These are phyloP conservation scores for Lachancea sp. DNA, from an alignment of 805 yeast genomes.

Conservation along the genomic window DNA sequence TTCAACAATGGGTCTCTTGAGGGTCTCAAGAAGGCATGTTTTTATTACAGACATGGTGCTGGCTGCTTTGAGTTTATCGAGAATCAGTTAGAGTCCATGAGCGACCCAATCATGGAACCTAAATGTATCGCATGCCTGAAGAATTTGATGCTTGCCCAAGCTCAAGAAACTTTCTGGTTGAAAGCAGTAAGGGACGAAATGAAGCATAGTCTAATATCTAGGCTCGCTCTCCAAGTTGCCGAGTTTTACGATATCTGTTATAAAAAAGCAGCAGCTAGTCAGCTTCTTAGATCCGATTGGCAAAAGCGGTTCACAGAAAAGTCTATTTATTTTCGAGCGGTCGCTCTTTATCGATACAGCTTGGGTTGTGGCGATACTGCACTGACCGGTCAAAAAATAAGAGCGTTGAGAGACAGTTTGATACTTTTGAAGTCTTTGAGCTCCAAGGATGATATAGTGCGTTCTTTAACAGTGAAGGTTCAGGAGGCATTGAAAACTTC, in stretches of 20 bases:
- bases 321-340: constrained; percentile 59
- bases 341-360: constrained; percentile 60
- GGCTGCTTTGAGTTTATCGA: constrained; percentile 48
- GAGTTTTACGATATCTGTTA: constrained; percentile 47
- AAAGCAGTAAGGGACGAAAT: constrained; percentile 43
- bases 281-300: constrained; percentile 59
- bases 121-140: constrained; percentile 47
- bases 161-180: constrained; percentile 83
- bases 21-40: constrained; percentile 56
- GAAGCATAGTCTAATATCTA: constrained; percentile 56
- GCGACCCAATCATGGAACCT: constrained; percentile 34
- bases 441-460: constrained; percentile 33
- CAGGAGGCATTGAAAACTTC: constrained; percentile 44
- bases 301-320: constrained; percentile 54
- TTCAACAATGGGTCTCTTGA: constrained; percentile 41
- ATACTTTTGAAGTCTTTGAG: constrained; percentile 36
- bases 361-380: constrained; percentile 27
- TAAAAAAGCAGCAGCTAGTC: constrained; percentile 39
- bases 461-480: constrained; percentile 43
- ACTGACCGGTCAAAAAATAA: constrained; percentile 68
- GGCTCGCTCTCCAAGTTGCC: constrained; percentile 58
- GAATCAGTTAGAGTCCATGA: constrained; percentile 13
- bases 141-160: constrained; percentile 65
- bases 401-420: constrained; percentile 36
- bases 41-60: constrained; percentile 63